phyloP scores from a whole-genome alignment of 768 basidiomycete species.

The Phaeolepiota aurea region DNA sequence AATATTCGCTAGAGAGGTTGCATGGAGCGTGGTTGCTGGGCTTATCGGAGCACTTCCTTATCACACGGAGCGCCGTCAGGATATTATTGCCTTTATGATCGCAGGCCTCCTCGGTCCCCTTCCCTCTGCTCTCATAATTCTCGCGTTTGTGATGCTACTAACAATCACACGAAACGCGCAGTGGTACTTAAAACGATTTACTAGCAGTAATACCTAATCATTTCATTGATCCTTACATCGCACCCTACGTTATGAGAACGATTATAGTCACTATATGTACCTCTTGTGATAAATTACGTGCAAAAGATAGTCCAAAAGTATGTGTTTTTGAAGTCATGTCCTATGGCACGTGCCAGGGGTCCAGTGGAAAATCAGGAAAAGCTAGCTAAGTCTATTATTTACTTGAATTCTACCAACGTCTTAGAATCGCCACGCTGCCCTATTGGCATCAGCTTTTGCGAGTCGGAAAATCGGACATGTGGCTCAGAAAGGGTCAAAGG shows the following conservation, averaged over 20 bases:
- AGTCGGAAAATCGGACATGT: no score
- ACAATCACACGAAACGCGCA: background rate
- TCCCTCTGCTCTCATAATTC: background rate
- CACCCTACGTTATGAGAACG: background rate
- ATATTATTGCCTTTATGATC: no score
- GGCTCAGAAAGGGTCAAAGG: no score
- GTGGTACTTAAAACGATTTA: no score
- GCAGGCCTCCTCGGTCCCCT: background rate
- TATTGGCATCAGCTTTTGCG: no score
- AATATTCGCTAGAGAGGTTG: background rate
- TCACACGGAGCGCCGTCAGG: background rate
- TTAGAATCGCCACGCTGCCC: no score
- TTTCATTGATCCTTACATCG: background rate
- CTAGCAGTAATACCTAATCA: background rate
- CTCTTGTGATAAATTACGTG: background rate
- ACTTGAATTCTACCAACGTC: no score
- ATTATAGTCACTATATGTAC: background rate
- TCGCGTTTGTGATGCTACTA: background rate
- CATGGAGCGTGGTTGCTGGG: background rate
- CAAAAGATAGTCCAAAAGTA: background rate
- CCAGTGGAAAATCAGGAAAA: no score
- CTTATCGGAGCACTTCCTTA: background rate
- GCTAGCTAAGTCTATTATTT: no score
- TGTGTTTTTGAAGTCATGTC: background rate
- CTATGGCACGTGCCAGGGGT: background rate